phyloP scores from a whole-genome alignment of 164 flowering plant species.

The Paratinospora sagittata region DNA sequence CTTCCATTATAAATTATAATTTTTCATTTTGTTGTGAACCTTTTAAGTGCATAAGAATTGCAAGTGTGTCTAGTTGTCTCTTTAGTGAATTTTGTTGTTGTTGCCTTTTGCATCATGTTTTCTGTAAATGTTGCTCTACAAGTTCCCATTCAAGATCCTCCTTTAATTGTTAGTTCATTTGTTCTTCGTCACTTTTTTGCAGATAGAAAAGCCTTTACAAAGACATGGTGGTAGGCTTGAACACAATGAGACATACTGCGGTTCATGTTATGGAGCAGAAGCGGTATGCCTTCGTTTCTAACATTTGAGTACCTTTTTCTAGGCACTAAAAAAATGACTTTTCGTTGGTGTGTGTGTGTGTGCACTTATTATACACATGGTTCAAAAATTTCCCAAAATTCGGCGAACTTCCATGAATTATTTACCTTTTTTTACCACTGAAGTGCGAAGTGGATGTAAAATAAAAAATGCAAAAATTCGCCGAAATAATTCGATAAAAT shows the following conservation, averaged over 20 bases:
- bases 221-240: conserved; percentile 94
- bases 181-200: conserved; percentile 6
- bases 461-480: no score
- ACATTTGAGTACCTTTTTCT: background rate
- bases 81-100: background rate
- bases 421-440: no score
- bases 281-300: conserved; percentile 32
- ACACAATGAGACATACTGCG: conserved; percentile 91
- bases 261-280: conserved; percentile 93
- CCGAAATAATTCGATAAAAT: no score
- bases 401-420: no score
- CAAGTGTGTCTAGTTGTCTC: background rate
- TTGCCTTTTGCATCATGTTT: background rate
- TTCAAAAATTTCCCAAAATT: no score
- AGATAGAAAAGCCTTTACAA: conserved; percentile 88
- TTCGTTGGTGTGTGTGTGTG: background rate
- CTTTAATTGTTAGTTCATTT: background rate
- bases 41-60: background rate
- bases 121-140: background rate
- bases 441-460: no score
- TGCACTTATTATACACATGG: no score
- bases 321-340: background rate
- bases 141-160: background rate
- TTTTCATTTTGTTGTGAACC: background rate
- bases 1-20: background rate